Percentiles rank a stretch among this genome's conserved stretches.
Conservation (phyloP, 2,329 filamentous ascomycete species). For the Blastomyces silverae region DNA sequence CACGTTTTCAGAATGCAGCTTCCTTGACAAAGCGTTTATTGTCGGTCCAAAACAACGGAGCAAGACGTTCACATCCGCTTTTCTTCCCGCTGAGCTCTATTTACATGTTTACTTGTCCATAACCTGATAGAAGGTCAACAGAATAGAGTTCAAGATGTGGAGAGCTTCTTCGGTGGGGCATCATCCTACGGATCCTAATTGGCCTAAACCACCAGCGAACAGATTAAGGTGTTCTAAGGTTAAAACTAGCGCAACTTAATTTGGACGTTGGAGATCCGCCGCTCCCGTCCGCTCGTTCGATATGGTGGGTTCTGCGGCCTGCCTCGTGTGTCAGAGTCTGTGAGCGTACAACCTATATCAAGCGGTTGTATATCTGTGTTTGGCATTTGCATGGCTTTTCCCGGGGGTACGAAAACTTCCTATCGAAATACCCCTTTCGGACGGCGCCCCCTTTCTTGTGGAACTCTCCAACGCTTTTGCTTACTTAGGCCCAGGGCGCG, state of each 20-base stretch:
- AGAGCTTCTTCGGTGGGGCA: neutral
- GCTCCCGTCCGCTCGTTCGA: neutral
- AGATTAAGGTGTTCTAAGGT: neutral
- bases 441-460: constrained; percentile 2
- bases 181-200: neutral
- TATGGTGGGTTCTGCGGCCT: neutral
- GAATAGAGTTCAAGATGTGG: constrained; percentile 2
- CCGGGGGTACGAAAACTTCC: neutral
- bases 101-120: neutral
- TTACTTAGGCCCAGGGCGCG: neutral
- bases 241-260: constrained; percentile 8
- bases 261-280: constrained; percentile 9
- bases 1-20: neutral
- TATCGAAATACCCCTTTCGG: constrained; percentile 11
- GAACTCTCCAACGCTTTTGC: constrained; percentile 6
- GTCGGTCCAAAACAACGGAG: neutral
- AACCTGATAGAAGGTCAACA: neutral
- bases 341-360: neutral
- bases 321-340: neutral
- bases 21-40: neutral
- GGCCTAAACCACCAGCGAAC: neutral
- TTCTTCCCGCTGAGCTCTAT: neutral
- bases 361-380: constrained; percentile 10
- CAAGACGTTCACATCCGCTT: neutral
- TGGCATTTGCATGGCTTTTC: constrained; percentile 11